A percentile compares a stretch with the other conserved stretches of the same genome.
phyloP scores from a whole-genome alignment of 495 filamentous ascomycete genomes.

The Aspergillus indologenus region DNA sequence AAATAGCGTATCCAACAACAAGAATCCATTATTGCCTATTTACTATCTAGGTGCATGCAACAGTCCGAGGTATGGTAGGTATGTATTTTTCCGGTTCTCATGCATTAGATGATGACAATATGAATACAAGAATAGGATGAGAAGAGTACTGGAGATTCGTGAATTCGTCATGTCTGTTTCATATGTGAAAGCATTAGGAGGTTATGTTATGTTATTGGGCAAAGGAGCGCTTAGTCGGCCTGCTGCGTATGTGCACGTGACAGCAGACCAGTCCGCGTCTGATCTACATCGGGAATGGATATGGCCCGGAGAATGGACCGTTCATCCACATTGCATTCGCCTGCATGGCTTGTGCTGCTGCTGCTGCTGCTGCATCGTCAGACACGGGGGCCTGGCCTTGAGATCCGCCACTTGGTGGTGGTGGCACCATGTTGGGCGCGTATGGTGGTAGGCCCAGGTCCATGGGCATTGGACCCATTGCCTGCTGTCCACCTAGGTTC shows the following conservation, averaged over 20 bases:
- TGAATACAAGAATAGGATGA: not conserved
- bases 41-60: too few relatives aligned
- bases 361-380: not conserved
- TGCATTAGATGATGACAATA: too few relatives aligned
- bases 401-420: too few relatives aligned
- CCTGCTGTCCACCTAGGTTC: not conserved
- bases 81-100: not conserved
- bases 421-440: not conserved
- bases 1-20: too few relatives aligned
- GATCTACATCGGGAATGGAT: not conserved
- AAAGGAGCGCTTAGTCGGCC: not conserved
- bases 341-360: not conserved
- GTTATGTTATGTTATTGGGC: not conserved
- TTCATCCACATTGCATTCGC: conserved; percentile 1
- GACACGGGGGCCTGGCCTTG: not conserved
- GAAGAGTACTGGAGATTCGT: not conserved
- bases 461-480: not conserved
- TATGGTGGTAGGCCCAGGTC: not conserved
- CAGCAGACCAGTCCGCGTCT: not conserved
- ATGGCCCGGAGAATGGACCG: not conserved
- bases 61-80: not conserved
- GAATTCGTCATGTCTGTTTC: not conserved
- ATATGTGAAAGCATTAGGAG: not conserved
- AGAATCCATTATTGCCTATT: too few relatives aligned
- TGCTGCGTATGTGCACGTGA: too few relatives aligned